A percentile compares a stretch with the other conserved stretches of the same genome.
Conservation (phyloP, 495 filamentous ascomycete genomes). For the Thermothielavioides terrestris region DNA sequence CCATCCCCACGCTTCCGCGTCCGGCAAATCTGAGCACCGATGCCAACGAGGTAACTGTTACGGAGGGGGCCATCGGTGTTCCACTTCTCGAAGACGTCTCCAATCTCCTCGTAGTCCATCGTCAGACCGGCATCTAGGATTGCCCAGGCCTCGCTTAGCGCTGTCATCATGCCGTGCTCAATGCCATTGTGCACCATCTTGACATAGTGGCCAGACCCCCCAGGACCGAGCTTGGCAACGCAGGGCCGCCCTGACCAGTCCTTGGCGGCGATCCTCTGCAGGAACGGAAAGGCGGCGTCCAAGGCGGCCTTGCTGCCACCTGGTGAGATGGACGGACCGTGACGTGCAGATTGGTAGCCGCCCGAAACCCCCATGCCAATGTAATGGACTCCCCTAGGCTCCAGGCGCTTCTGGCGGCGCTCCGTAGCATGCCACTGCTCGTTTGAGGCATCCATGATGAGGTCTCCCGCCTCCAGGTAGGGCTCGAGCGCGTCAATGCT, state of each 20-base stretch:
- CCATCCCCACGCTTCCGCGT: slow-evolving; percentile 29
- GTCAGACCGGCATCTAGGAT: slow-evolving; percentile 53
- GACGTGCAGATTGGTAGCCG: slow-evolving; percentile 51
- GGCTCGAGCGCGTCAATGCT: slow-evolving; percentile 52
- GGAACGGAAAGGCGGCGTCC: slow-evolving; percentile 44
- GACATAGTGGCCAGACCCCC: slow-evolving; percentile 61
- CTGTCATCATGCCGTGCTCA: slow-evolving; percentile 56
- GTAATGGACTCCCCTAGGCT: slow-evolving; percentile 17
- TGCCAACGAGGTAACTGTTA: slow-evolving; percentile 54
- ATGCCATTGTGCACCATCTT: slow-evolving; percentile 78
- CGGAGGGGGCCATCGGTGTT: slow-evolving; percentile 49
- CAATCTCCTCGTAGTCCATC: slow-evolving; percentile 55
- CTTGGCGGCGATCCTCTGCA: slow-evolving; percentile 51
- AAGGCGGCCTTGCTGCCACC: slow-evolving; percentile 25
- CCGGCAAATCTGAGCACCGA: slow-evolving; percentile 55
- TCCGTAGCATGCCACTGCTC: slow-evolving; percentile 65
- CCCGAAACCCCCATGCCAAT: slow-evolving; percentile 53
- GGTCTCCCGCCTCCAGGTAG: slow-evolving; percentile 52
- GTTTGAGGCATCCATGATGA: slow-evolving; percentile 65
- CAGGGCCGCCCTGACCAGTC: slow-evolving; percentile 51
- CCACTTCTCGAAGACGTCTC: slow-evolving; percentile 53
- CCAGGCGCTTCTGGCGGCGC: slow-evolving; percentile 49
- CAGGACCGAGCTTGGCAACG: slow-evolving; percentile 52
- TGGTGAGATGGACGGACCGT: slow-evolving; percentile 27
- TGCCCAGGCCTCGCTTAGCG: slow-evolving; percentile 53